Evolutionary conservation across 2,329 filamentous ascomycete genomes (phyloP).

Genomic region (Phaeosphaeria sp.): DNA sequence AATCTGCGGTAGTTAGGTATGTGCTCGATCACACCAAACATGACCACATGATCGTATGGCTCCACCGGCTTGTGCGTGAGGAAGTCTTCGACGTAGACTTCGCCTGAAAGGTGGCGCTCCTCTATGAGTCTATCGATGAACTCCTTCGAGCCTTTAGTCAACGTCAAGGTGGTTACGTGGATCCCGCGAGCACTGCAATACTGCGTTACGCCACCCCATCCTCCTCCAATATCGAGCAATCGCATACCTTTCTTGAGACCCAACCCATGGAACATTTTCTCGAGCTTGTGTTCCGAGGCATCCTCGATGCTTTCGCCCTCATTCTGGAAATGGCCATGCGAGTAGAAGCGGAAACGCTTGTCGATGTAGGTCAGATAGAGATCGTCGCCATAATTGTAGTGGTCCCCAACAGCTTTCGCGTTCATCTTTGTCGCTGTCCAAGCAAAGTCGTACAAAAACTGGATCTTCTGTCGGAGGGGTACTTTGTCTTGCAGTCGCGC

Average conservation of each 20-base stretch:
- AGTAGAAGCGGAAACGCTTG: slow-evolving; percentile 12
- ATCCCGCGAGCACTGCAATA: slow-evolving; percentile 11
- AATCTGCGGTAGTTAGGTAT: slow-evolving; percentile 12
- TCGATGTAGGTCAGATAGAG: slow-evolving; percentile 11
- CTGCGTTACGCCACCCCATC: slow-evolving; percentile 12
- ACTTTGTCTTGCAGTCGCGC: slow-evolving; percentile 8
- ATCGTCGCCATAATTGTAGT: slow-evolving; percentile 10
- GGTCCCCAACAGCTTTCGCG: slow-evolving; percentile 10
- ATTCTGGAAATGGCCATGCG: slow-evolving; percentile 10
- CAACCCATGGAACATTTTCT: slow-evolving; percentile 6
- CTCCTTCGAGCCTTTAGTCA: slow-evolving; percentile 6
- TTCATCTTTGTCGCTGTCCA: slow-evolving; percentile 10
- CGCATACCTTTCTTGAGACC: slow-evolving; percentile 11
- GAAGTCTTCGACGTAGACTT: slow-evolving; percentile 10
- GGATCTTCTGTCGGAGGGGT: slow-evolving; percentile 10
- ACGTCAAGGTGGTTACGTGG: slow-evolving; percentile 10
- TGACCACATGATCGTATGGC: slow-evolving; percentile 13
- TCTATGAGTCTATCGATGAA: slow-evolving; percentile 8
- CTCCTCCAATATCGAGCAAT: slow-evolving; percentile 13
- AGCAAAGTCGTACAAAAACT: slow-evolving; percentile 10
- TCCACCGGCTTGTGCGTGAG: slow-evolving; percentile 5
- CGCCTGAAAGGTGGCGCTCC: slow-evolving; percentile 6
- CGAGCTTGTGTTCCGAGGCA: slow-evolving; percentile 12
- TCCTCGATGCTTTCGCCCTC: slow-evolving; percentile 8
- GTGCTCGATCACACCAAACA: slow-evolving; percentile 12